Conservation (phyloP, 352 stramenopile genomes). For the Phytophthora podocarpi region DNA sequence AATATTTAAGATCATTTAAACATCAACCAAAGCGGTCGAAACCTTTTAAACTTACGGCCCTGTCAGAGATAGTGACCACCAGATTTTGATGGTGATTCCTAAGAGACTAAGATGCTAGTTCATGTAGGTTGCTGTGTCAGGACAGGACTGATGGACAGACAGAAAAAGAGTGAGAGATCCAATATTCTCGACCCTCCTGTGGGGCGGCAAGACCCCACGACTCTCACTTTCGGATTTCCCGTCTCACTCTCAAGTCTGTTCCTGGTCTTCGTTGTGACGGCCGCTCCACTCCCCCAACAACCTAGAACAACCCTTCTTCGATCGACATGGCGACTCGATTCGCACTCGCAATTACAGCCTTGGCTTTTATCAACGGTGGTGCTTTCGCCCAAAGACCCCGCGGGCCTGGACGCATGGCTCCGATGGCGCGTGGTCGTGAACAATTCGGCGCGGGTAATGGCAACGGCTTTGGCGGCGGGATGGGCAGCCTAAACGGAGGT, state of each 20-base stretch:
- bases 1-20: not conserved
- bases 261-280: not conserved
- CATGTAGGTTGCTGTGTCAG: too few species aligned
- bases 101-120: too few species aligned
- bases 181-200: too few species aligned
- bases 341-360: slow-evolving; percentile 15
- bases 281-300: too few species aligned
- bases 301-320: not conserved
- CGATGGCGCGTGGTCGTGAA: slow-evolving; percentile 14
- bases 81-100: too few species aligned
- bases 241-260: slow-evolving; percentile 10
- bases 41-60: too few species aligned
- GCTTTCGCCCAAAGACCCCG: slow-evolving; percentile 27
- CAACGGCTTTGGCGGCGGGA: slow-evolving; percentile 5
- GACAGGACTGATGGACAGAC: too few species aligned
- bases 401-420: slow-evolving; percentile 15
- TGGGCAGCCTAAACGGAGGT: slow-evolving; percentile 1
- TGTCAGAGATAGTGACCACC: too few species aligned
- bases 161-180: too few species aligned
- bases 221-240: slow-evolving; percentile 19
- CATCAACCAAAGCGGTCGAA: too few species aligned
- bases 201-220: too few species aligned
- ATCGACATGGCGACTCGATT: slow-evolving; percentile 26
- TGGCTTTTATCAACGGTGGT: slow-evolving; percentile 15
- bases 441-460: slow-evolving; percentile 16